These are phyloP conservation scores for Fusarium compactum DNA, from an alignment of 2,329 filamentous ascomycete species.

Conservation along the genomic window DNA sequence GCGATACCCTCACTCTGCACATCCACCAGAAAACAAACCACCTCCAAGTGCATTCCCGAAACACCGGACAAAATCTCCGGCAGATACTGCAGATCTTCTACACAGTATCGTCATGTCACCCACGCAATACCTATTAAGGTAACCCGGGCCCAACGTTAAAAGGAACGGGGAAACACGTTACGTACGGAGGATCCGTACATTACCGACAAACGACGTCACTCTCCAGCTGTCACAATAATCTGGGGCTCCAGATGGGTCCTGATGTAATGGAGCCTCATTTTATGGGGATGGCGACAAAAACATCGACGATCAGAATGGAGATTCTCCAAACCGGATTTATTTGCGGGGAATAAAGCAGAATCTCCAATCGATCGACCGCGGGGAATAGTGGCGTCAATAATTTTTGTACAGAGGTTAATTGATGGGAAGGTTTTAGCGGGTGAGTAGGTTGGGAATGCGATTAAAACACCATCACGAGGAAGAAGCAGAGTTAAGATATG, in stretches of 20 bases:
- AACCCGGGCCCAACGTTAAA: neutral
- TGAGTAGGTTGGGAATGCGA: too few relatives aligned
- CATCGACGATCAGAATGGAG: slow-evolving; percentile 23
- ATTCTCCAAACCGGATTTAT: slow-evolving; percentile 13
- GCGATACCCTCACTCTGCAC: neutral
- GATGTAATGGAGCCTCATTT: slow-evolving; percentile 33
- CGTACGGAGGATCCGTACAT: neutral
- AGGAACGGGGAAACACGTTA: neutral
- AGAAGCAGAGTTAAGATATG: neutral
- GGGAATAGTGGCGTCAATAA: neutral
- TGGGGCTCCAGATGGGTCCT: slow-evolving; percentile 29
- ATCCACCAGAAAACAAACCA: neutral
- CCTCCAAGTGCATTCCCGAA: too few relatives aligned
- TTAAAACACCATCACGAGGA: neutral
- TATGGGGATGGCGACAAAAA: slow-evolving; percentile 16
- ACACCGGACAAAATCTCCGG: neutral
- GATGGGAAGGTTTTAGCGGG: too few relatives aligned
- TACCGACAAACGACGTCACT: slow-evolving; percentile 6
- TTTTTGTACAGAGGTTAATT: neutral
- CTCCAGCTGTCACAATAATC: slow-evolving; percentile 3
- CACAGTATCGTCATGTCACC: neutral
- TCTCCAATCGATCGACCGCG: slow-evolving; percentile 1
- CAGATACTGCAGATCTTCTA: neutral
- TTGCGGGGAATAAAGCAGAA: neutral
- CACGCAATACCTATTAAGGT: neutral